These are phyloP conservation scores for Exophiala xenobiotica DNA, from an alignment of 2,329 filamentous ascomycete genomes.

Conservation along the genomic window DNA sequence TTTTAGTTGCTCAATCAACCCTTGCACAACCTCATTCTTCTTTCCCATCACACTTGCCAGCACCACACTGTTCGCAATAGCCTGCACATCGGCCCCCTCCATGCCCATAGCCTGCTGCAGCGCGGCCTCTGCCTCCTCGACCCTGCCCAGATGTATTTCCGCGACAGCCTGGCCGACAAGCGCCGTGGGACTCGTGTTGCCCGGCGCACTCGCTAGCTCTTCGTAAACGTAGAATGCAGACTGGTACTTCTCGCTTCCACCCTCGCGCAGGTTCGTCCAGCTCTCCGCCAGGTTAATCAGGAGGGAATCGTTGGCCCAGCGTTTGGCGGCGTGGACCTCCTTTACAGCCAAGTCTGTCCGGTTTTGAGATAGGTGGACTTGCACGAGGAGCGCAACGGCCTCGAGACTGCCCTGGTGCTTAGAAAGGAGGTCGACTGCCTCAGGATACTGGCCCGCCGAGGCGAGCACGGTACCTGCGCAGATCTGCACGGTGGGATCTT, in stretches of 20 bases:
- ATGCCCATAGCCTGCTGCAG: conserved; percentile 77
- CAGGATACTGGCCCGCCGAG: conserved; percentile 75
- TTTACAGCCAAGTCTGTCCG: conserved; percentile 85
- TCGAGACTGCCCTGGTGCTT: conserved; percentile 81
- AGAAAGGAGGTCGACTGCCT: conserved; percentile 74
- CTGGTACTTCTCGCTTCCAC: conserved; percentile 94
- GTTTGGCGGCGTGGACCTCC: conserved; percentile 79
- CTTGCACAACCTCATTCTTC: conserved; percentile 44
- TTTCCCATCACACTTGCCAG: conserved; percentile 75
- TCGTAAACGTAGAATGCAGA: conserved; percentile 97
- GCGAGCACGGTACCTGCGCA: conserved; percentile 79
- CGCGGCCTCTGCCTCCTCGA: conserved; percentile 85
- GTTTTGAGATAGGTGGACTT: conserved; percentile 91
- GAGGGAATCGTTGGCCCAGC: conserved; percentile 93
- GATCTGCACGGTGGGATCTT: conserved; percentile 79
- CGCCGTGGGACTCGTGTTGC: conserved; percentile 71
- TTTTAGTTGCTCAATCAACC: conserved; percentile 42
- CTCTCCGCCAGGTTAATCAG: conserved; percentile 93
- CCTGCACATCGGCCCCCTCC: conserved; percentile 63
- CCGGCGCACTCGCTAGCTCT: conserved; percentile 84
- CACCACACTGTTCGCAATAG: conserved; percentile 80
- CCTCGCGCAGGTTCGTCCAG: conserved; percentile 86
- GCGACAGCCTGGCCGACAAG: conserved; percentile 86
- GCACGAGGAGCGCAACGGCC: conserved; percentile 80
- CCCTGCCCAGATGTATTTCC: conserved; percentile 83